Conservation (phyloP, 2,329 filamentous ascomycete genomes). For the Alternaria postmessia region DNA sequence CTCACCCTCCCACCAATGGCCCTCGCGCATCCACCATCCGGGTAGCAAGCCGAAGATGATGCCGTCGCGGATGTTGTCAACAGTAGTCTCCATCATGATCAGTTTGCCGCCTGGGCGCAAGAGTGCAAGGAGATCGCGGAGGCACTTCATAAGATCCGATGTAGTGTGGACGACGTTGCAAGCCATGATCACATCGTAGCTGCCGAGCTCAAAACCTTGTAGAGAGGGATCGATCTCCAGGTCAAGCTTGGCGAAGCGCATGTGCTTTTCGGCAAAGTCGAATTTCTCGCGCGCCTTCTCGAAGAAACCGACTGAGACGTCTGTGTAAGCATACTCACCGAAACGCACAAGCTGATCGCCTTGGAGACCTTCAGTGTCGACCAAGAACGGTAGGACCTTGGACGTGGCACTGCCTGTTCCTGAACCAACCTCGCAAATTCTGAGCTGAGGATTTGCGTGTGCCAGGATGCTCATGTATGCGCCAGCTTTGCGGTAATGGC, state of each 20-base stretch:
- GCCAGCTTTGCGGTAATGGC: conserved; percentile 11
- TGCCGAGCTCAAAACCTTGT: conserved; percentile 19
- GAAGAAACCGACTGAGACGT: conserved; percentile 14
- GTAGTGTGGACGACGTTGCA: conserved; percentile 22
- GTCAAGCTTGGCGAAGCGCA: conserved; percentile 21
- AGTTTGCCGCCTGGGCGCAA: conserved; percentile 20
- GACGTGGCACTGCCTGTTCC: conserved; percentile 12
- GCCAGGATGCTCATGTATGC: conserved; percentile 11
- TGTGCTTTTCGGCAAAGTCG: conserved; percentile 6
- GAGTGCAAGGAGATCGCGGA: conserved; percentile 7
- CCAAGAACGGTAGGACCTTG: conserved; percentile 7
- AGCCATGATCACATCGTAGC: conserved; percentile 29
- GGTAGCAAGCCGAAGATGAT: conserved; percentile 19
- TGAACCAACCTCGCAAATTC: conserved; percentile 19
- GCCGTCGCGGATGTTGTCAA: conserved; percentile 8
- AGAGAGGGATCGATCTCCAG: conserved; percentile 7
- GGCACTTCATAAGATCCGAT: conserved; percentile 7
- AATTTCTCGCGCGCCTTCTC: conserved; percentile 14
- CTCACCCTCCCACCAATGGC: conserved; percentile 17
- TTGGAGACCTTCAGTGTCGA: conserved; percentile 10
- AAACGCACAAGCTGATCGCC: conserved; percentile 14
- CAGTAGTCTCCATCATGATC: conserved; percentile 15
- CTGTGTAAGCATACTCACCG: conserved; percentile 21
- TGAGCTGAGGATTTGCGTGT: conserved; percentile 14
- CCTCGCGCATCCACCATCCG: conserved; percentile 17